Evolutionary conservation across 345 rosid genomes (phyloP).

Genomic region (Lenwebbia sp.): DNA sequence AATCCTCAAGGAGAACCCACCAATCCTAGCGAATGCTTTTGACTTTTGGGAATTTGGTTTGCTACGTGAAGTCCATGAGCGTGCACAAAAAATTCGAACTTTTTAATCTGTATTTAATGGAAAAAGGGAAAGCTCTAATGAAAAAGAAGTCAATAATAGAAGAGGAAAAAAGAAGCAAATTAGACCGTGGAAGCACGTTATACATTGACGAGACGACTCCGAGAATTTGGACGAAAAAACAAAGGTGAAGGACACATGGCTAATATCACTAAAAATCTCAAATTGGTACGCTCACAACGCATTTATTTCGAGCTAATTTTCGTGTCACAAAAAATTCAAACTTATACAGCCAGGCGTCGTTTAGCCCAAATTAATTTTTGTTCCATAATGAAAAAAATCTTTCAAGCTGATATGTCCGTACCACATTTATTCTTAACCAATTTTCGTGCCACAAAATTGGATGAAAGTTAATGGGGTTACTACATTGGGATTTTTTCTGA

Average conservation of each 20-base stretch:
- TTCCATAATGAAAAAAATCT: no score
- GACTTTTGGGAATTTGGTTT: not conserved
- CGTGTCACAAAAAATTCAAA: no score
- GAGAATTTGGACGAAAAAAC: not conserved
- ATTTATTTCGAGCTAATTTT: no score
- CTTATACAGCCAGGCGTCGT: no score
- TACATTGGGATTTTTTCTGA: not conserved
- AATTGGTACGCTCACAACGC: no score
- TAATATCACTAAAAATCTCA: no score
- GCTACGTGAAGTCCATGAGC: not conserved
- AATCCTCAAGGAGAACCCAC: not conserved
- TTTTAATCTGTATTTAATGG: not conserved
- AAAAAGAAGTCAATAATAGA: not conserved
- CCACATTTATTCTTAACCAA: not conserved
- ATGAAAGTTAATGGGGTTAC: not conserved
- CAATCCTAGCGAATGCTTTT: rapidly evolving
- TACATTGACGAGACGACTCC: not conserved
- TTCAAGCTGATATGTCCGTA: rapidly evolving
- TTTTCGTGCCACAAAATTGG: not conserved
- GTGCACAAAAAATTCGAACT: not conserved
- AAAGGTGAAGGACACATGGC: not conserved
- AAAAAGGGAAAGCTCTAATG: not conserved
- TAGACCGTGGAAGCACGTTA: not conserved
- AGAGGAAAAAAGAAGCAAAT: not conserved
- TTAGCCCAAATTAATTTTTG: no score